These are phyloP conservation scores for Cephalotrichum gorgonifer DNA, from an alignment of 2,329 filamentous ascomycete genomes.

Conservation along the genomic window DNA sequence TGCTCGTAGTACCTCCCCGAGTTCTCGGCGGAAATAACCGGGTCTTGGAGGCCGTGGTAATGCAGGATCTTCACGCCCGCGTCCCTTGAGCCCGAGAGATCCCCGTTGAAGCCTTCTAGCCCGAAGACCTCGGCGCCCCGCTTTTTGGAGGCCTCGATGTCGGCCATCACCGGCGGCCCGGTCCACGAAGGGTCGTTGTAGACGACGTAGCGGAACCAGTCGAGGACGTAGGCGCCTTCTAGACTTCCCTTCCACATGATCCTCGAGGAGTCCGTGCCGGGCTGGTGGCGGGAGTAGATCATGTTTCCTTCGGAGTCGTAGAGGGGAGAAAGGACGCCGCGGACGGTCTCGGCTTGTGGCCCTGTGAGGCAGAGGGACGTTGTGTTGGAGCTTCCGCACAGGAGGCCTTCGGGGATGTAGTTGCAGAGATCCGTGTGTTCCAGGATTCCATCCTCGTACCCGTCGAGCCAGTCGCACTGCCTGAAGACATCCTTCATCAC, in stretches of 20 bases:
- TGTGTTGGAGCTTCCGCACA: slow-evolving; percentile 24
- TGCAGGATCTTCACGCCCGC: slow-evolving; percentile 32
- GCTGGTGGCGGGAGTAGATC: slow-evolving; percentile 34
- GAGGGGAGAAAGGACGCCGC: slow-evolving; percentile 19
- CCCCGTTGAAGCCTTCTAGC: slow-evolving; percentile 18
- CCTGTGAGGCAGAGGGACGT: slow-evolving; percentile 27
- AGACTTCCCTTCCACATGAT: slow-evolving; percentile 23
- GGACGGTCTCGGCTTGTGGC: slow-evolving; percentile 26
- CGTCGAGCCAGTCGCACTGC: slow-evolving; percentile 41
- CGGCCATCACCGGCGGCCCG: slow-evolving; percentile 6
- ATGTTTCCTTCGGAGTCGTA: slow-evolving; percentile 19
- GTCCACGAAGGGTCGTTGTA: slow-evolving; percentile 26
- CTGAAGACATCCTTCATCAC: slow-evolving; percentile 13
- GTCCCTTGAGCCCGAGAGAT: slow-evolving; percentile 25
- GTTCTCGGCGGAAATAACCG: slow-evolving; percentile 23
- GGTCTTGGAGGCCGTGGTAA: slow-evolving; percentile 34
- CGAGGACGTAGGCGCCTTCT: slow-evolving; percentile 14
- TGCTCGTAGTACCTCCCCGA: slow-evolving; percentile 14
- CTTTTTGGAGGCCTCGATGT: neutral
- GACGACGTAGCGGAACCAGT: slow-evolving; percentile 29
- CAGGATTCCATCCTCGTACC: slow-evolving; percentile 36
- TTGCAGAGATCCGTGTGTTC: slow-evolving; percentile 31
- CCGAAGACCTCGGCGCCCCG: neutral
- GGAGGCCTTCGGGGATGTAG: slow-evolving; percentile 28
- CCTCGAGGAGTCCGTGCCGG: slow-evolving; percentile 38